A percentile compares a stretch with the other conserved stretches of the same genome.
These are phyloP conservation scores for Sporothrix phasma DNA, from an alignment of 2,329 filamentous ascomycete species.

Conservation along the genomic window DNA sequence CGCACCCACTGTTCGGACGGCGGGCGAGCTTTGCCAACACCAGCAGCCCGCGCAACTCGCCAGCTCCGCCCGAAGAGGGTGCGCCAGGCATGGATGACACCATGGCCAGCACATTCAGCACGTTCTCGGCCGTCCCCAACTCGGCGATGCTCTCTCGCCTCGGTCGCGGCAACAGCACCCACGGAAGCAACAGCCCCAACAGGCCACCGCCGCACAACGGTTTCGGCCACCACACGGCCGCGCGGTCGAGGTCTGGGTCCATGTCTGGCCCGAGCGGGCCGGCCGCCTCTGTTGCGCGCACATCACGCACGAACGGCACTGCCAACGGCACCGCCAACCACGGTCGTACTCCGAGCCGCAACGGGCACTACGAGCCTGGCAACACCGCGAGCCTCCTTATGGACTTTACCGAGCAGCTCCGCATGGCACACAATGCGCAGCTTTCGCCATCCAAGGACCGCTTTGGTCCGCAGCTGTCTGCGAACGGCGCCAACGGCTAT, in stretches of 20 bases:
- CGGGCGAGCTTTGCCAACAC: constrained; percentile 16
- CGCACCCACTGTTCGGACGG: constrained; percentile 16
- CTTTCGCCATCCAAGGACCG: constrained; percentile 32
- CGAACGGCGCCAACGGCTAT: neutral
- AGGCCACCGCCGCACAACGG: constrained; percentile 32
- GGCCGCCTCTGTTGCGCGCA: neutral
- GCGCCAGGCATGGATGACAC: constrained; percentile 56
- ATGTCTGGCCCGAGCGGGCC: constrained; percentile 1
- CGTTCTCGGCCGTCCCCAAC: constrained; percentile 81
- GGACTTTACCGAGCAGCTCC: constrained; percentile 74
- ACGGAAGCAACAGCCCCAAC: constrained; percentile 50
- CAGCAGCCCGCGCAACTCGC: neutral
- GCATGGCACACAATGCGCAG: constrained; percentile 32
- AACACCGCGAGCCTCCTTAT: constrained; percentile 70
- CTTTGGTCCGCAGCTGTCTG: constrained; percentile 16
- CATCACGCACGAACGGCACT: constrained; percentile 3
- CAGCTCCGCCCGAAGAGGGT: constrained; percentile 22
- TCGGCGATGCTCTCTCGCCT: constrained; percentile 21
- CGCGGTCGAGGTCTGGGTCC: neutral
- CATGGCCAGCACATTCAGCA: constrained; percentile 73
- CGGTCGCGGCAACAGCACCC: neutral
- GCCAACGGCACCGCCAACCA: constrained; percentile 25
- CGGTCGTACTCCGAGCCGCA: constrained; percentile 26
- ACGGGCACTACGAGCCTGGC: constrained; percentile 38
- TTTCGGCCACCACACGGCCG: constrained; percentile 19